These are phyloP conservation scores for Entamoeba dispar DNA, from an alignment of 208 protist species.

Conservation along the genomic window DNA sequence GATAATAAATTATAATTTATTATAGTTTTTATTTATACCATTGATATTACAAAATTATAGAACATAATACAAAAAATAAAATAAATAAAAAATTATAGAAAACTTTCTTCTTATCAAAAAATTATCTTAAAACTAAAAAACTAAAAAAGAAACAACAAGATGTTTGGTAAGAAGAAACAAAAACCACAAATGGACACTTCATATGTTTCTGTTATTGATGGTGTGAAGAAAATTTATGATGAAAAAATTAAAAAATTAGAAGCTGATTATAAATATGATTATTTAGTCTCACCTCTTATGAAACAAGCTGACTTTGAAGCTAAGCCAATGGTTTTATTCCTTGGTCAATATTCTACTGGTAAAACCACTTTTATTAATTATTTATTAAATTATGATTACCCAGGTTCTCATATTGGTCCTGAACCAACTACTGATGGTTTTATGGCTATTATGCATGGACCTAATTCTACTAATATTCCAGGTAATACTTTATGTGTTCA, in stretches of 20 bases:
- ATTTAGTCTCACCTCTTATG: background rate
- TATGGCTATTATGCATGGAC: constrained; percentile 5
- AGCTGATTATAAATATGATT: background rate
- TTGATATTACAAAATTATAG: no score
- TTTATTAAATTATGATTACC: background rate
- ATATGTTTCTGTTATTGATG: background rate
- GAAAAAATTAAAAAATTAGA: background rate
- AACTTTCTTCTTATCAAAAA: no score
- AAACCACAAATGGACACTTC: background rate
- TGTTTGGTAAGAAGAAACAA: background rate
- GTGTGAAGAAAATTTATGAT: background rate
- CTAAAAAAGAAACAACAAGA: background rate
- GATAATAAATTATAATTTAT: no score
- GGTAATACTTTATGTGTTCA: constrained; percentile 1
- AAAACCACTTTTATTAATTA: constrained; percentile 15
- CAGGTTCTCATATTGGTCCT: background rate
- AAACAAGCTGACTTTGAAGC: background rate
- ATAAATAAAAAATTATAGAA: no score
- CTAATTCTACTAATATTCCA: background rate
- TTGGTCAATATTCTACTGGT: constrained; percentile 15
- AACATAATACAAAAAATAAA: no score
- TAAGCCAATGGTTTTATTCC: background rate
- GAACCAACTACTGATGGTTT: constrained; percentile 18
- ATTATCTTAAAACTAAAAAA: background rate
- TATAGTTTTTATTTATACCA: no score